A percentile compares a stretch with the other conserved stretches of the same genome.
These are phyloP conservation scores for Cladorrhinum sp. DNA, from an alignment of 2,329 filamentous ascomycete species.

Conservation along the genomic window DNA sequence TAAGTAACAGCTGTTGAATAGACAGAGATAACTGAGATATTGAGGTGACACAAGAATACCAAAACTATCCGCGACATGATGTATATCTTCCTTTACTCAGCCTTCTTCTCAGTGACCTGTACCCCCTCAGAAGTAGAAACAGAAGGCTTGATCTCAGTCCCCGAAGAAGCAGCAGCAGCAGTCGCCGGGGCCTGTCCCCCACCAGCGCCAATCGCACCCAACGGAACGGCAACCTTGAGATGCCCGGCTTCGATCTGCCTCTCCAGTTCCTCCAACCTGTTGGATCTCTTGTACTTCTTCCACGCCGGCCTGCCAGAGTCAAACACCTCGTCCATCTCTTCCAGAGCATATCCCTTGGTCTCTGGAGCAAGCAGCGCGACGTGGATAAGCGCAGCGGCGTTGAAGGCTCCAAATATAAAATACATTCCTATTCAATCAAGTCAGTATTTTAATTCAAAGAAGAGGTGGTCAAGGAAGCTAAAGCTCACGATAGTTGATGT, in stretches of 20 bases:
- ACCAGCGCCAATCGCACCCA: background rate
- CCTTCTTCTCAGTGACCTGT: background rate
- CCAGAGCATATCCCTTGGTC: slow-evolving; percentile 70
- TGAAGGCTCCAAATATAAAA: slow-evolving; percentile 73
- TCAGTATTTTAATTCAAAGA: too few relatives aligned
- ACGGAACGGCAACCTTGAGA: slow-evolving; percentile 32
- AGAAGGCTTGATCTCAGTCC: slow-evolving; percentile 10
- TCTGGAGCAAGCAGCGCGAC: slow-evolving; percentile 62
- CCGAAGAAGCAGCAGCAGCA: background rate
- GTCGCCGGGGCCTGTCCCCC: background rate
- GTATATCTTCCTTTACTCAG: background rate
- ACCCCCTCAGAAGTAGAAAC: background rate
- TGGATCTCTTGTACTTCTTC: slow-evolving; percentile 45
- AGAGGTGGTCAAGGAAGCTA: background rate
- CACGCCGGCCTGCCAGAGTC: slow-evolving; percentile 57
- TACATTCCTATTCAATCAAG: slow-evolving; percentile 45
- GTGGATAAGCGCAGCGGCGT: slow-evolving; percentile 64
- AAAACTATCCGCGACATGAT: too few relatives aligned
- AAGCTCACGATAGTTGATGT: slow-evolving; percentile 42
- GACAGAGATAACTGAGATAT: too few relatives aligned
- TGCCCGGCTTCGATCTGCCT: slow-evolving; percentile 48
- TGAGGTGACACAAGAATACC: too few relatives aligned
- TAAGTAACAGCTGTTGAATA: too few relatives aligned
- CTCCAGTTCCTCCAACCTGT: slow-evolving; percentile 45
- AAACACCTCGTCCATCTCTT: slow-evolving; percentile 75